Evolutionary conservation across 202 grass and related monocot species (phyloP), one percentile per base, ranked within the genome.

Genomic region (Setaria viridis): DNA sequence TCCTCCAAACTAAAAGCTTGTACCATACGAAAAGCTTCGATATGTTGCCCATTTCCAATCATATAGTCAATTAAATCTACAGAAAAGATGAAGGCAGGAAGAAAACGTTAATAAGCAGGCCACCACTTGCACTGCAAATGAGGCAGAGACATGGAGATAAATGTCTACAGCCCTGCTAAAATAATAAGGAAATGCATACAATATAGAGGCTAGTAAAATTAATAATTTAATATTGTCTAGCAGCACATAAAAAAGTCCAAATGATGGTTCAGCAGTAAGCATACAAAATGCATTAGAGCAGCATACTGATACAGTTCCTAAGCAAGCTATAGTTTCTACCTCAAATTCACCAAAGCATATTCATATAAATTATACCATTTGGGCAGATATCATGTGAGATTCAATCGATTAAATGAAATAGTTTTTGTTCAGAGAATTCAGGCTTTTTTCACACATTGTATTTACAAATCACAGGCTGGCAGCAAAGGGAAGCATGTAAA

Each of bases 41-140:
- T 62, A 6, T 90, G 68, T 49, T 68, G 56, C 33, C 85, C 88
- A 77, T 88, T 88, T 81, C 54, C 42, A 66, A 88, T 86, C 85
- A 93, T 45, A 75, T 93, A 85, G 65, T 86, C 67, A 83, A 93
- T 85, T 79, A 93, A 69, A 53, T 90, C 91, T 92, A 80, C 80
- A 89, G 16, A 62, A 81, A 85, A 64, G 9, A 86, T 54, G 69
- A 53, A 63, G 41, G 62, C 33, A 77, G 11, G 9, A 55, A 37
- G 39, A 85, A 53, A 53, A 85, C 2, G 35, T 89, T 63, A 85
- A 68, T 62, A 74, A 50, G 10, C n/a, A 80, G 65, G 70, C 9
- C 17, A 75, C n/a, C 49, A 32, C 15, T 85, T 85, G 50, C 50
- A 75, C 34, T 47, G 8, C 4, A 57, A 80, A 85, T 69, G 33